A percentile compares a stretch with the other conserved stretches of the same genome.
Evolutionary conservation across 805 yeast genomes (phyloP).

Genomic region (Schwanniomyces occidentalis): DNA sequence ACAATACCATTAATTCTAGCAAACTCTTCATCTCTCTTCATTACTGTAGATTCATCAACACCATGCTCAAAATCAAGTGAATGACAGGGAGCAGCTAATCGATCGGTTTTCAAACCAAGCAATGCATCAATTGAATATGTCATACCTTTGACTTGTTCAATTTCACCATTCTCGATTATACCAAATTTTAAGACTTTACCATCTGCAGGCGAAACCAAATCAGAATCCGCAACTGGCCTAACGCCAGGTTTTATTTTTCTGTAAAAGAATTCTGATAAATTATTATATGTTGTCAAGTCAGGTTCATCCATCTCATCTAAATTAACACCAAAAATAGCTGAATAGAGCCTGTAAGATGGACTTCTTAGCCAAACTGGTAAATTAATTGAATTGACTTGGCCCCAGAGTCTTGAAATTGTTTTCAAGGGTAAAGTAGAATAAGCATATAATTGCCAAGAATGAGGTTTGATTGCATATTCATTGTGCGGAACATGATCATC

Average conservation of each 20-base stretch:
- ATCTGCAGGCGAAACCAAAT: constrained; percentile 88
- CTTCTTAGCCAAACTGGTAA: constrained; percentile 87
- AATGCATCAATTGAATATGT: constrained; percentile 87
- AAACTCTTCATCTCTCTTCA: constrained; percentile 65
- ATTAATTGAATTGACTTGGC: constrained; percentile 76
- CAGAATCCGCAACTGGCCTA: constrained; percentile 68
- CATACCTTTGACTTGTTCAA: constrained; percentile 97
- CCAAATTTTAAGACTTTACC: constrained; percentile 90
- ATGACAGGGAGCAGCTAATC: constrained; percentile 57
- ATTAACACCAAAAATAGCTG: constrained; percentile 82
- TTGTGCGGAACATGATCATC: constrained; percentile 28
- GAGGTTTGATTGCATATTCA: constrained; percentile 55
- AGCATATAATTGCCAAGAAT: constrained; percentile 86
- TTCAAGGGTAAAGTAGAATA: constrained; percentile 90
- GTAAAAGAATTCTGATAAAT: constrained; percentile 89
- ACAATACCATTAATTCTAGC: constrained; percentile 77
- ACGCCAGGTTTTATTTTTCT: constrained; percentile 75
- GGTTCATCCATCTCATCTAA: constrained; percentile 86
- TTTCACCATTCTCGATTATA: constrained; percentile 73
- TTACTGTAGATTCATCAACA: constrained; percentile 40
- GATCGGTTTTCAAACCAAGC: constrained; percentile 59
- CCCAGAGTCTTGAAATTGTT: constrained; percentile 93
- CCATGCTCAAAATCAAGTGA: constrained; percentile 46
- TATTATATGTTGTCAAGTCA: constrained; percentile 69
- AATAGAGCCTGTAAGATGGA: constrained; percentile 77